Conservation (phyloP, 208 protist species). For the Herpetomonas tarakana region DNA sequence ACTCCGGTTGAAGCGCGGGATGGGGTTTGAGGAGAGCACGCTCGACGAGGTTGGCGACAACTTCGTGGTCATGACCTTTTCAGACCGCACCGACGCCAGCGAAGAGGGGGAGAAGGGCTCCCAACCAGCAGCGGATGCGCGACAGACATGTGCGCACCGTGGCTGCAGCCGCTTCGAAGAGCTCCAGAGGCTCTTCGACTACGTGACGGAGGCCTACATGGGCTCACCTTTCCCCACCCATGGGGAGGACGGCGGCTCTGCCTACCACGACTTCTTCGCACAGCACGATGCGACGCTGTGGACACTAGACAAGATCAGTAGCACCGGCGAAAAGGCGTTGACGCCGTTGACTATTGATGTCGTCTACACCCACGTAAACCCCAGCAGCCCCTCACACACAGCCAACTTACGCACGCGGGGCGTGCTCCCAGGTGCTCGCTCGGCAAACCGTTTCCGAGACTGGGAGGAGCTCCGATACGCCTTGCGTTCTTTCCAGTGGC, state of each 20-base stretch:
- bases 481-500: constrained; percentile 31
- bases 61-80: no score
- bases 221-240: no score
- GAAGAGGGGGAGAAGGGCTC: no score
- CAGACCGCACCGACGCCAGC: no score
- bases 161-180: no score
- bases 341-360: constrained; percentile 42
- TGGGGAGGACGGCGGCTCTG: constrained; percentile 7
- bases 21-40: no score
- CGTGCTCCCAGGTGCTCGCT: constrained; percentile 17
- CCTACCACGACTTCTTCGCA: constrained; percentile 37
- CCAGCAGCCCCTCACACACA: constrained; percentile 26
- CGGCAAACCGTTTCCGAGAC: constrained; percentile 30
- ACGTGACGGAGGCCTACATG: no score
- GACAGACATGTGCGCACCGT: no score
- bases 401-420: constrained; percentile 18
- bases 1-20: no score
- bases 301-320: constrained; percentile 31
- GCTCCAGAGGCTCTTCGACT: no score
- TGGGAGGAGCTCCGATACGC: constrained; percentile 63
- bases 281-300: constrained; percentile 35
- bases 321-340: constrained; percentile 14
- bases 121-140: no score
- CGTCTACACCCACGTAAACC: constrained; percentile 61
- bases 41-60: no score